Conservation (phyloP, 139 green algal species). For the Haematococcus sp. region DNA sequence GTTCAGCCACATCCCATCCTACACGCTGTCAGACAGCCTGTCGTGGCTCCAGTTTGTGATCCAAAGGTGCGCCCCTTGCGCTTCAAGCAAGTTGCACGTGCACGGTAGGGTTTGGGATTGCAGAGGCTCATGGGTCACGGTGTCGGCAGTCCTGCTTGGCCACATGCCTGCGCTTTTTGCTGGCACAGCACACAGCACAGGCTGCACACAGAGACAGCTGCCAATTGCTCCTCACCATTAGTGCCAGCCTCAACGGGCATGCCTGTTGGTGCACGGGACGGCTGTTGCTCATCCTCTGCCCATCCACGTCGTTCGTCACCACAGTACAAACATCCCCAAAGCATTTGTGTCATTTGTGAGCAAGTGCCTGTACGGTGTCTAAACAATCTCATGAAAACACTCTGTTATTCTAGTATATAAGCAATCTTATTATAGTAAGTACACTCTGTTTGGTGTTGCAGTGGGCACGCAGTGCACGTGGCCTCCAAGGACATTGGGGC, state of each 20-base stretch:
- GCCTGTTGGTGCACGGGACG: no score
- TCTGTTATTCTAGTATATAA: no score
- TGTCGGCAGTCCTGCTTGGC: not conserved
- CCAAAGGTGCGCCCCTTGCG: not conserved
- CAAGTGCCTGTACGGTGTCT: not conserved
- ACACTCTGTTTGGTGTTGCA: conserved; percentile 9
- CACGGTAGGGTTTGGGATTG: no score
- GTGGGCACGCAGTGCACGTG: conserved; percentile 33
- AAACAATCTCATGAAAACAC: no score
- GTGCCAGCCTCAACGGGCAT: no score
- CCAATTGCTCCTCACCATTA: no score
- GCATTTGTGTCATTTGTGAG: not conserved
- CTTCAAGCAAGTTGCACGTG: not conserved
- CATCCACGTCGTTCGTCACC: no score
- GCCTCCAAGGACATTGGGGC: conserved; percentile 32
- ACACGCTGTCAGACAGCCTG: conserved; percentile 46
- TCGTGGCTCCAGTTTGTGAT: conserved; percentile 61
- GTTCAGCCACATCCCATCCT: conserved; percentile 48
- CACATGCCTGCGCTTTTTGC: not conserved
- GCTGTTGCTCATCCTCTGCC: no score
- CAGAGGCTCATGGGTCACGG: not conserved
- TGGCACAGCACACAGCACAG: no score
- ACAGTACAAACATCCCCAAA: no score
- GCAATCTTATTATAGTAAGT: no score
- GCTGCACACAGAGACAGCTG: no score